phyloP scores from a whole-genome alignment of 352 stramenopile genomes.

The Globisporangium lucens region DNA sequence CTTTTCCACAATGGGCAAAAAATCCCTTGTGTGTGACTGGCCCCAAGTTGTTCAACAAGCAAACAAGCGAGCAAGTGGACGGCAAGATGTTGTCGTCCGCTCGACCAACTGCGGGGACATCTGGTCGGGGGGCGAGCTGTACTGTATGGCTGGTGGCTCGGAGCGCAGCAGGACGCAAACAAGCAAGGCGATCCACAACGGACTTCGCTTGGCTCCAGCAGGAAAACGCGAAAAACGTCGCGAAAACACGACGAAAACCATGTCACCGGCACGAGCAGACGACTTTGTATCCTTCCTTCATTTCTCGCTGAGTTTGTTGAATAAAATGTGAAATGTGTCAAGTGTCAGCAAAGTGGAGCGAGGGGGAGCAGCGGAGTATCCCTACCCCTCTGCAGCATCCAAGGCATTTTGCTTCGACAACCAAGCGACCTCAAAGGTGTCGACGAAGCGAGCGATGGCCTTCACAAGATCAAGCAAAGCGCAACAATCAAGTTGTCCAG shows the following conservation, averaged over 20 bases:
- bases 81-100: neutral
- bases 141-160: neutral
- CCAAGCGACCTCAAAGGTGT: neutral
- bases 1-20: neutral
- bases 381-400: neutral
- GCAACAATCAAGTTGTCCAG: neutral
- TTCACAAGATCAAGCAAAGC: neutral
- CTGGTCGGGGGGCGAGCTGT: neutral
- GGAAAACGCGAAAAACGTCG: conserved; percentile 3
- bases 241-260: neutral
- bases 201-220: neutral
- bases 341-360: too few species aligned
- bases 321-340: too few species aligned
- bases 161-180: too few species aligned
- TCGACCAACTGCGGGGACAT: neutral
- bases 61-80: neutral
- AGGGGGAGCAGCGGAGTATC: too few species aligned
- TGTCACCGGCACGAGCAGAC: conserved; percentile 9
- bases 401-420: neutral
- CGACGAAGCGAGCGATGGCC: neutral
- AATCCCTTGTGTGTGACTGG: neutral
- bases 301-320: neutral
- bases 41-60: neutral
- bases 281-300: conserved; percentile 3
- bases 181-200: neutral